Conservation (phyloP, 257 asterid genomes). For the Henckelia pumila region DNA sequence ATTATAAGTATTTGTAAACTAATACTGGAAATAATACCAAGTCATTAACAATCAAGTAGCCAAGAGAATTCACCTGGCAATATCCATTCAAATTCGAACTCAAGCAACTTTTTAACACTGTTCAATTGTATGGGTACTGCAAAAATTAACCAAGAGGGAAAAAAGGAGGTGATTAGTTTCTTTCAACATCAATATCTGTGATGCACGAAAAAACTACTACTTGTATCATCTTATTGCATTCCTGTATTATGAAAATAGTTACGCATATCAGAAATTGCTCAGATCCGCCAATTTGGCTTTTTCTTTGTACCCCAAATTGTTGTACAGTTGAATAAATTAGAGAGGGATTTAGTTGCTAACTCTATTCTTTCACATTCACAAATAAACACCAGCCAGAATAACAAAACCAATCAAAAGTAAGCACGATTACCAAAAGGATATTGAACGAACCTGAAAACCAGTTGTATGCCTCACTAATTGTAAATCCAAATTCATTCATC, state of each 20-base stretch:
- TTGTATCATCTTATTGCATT: too few relatives aligned
- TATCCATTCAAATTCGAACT: conserved; percentile 68
- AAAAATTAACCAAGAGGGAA: conserved; percentile 1
- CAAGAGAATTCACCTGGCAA: conserved; percentile 47
- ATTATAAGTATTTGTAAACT: too few relatives aligned
- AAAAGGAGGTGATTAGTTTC: not conserved
- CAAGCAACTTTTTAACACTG: conserved; percentile 54
- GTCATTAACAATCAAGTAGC: not conserved
- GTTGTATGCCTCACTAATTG: conserved; percentile 48
- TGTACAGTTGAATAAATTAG: too few relatives aligned
- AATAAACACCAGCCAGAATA: conserved; percentile 1
- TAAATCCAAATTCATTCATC: conserved; percentile 48
- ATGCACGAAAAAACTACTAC: not conserved
- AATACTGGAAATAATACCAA: too few relatives aligned
- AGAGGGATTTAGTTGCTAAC: too few relatives aligned
- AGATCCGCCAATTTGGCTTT: too few relatives aligned
- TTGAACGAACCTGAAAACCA: conserved; percentile 48
- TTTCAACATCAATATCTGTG: not conserved
- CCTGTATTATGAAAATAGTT: too few relatives aligned
- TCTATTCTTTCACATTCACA: conserved; percentile 1
- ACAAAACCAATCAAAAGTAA: not conserved
- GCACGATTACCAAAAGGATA: not conserved
- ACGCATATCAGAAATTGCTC: too few relatives aligned
- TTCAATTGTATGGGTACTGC: conserved; percentile 51
- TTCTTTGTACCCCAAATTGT: too few relatives aligned